Percentiles rank a stretch among this genome's conserved stretches.
These are phyloP conservation scores for Amphibolis antarctica DNA, from an alignment of 106 monocot species.

Conservation along the genomic window DNA sequence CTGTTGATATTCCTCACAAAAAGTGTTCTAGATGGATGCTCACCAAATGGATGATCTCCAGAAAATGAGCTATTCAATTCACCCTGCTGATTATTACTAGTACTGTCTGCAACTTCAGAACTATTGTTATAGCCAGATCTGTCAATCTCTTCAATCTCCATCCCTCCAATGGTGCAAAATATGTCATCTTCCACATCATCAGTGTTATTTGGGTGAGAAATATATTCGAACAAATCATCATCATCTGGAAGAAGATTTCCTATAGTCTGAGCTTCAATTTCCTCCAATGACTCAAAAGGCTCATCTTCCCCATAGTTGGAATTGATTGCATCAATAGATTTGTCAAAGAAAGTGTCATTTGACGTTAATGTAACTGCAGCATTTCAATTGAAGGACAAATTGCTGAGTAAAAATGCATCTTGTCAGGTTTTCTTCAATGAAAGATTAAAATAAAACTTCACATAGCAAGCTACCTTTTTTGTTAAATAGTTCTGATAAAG, in stretches of 20 bases:
- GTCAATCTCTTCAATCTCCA: conserved; percentile 55
- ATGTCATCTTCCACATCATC: conserved; percentile 65
- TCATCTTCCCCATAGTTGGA: conserved; percentile 38
- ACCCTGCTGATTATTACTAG: conserved; percentile 9
- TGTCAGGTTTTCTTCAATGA: not conserved
- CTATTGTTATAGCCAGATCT: conserved; percentile 9
- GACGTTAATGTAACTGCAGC: conserved; percentile 42
- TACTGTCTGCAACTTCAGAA: conserved; percentile 10
- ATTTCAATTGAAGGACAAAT: not conserved
- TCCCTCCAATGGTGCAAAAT: conserved; percentile 50
- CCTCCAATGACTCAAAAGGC: conserved; percentile 40
- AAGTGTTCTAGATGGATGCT: conserved; percentile 68
- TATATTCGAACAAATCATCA: conserved; percentile 47
- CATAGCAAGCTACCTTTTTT: conserved; percentile 13
- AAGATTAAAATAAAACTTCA: conserved; percentile 6
- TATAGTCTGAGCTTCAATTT: conserved; percentile 82
- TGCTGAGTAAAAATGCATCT: not conserved
- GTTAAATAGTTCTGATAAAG: conserved; percentile 43
- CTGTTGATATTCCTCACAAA: conserved; percentile 76
- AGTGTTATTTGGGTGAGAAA: conserved; percentile 13
- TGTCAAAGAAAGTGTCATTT: conserved; percentile 22
- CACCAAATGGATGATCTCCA: conserved; percentile 44
- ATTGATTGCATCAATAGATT: conserved; percentile 17
- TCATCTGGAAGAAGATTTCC: conserved; percentile 84
- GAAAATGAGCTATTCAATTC: conserved; percentile 13